These are phyloP conservation scores for Ziziphus jujuba DNA, from an alignment of 306 rosid species.

Conservation along the genomic window DNA sequence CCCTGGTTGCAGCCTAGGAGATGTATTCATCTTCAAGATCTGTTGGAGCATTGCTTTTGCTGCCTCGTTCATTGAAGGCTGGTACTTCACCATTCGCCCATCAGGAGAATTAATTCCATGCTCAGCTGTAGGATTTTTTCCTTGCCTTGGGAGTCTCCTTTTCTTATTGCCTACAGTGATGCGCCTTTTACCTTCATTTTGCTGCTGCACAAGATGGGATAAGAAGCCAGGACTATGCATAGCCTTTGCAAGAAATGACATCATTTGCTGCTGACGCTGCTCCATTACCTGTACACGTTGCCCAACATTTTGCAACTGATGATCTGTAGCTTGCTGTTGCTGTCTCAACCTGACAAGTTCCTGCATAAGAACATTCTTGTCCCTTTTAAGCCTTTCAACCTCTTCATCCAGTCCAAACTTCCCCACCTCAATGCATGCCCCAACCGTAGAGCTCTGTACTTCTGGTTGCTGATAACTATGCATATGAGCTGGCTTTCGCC, in stretches of 20 bases:
- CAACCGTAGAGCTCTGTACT: constrained; percentile 41
- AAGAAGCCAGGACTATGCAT: constrained; percentile 54
- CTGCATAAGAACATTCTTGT: constrained; percentile 70
- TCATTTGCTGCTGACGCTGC: constrained; percentile 67
- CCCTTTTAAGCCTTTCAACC: constrained; percentile 58
- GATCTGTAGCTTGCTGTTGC: constrained; percentile 58
- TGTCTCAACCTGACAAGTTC: constrained; percentile 68
- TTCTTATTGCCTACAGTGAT: constrained; percentile 43
- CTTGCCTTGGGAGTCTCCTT: constrained; percentile 55
- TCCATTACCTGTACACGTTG: constrained; percentile 65
- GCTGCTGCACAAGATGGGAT: constrained; percentile 58
- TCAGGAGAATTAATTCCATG: constrained; percentile 31
- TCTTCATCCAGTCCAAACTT: constrained; percentile 56
- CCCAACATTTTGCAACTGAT: constrained; percentile 55
- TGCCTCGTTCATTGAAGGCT: constrained; percentile 59
- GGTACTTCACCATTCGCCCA: constrained; percentile 55
- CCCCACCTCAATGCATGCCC: constrained; percentile 41
- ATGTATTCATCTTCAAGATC: constrained; percentile 48
- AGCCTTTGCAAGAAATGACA: constrained; percentile 68
- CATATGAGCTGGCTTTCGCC: constrained; percentile 46
- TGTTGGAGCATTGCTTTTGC: constrained; percentile 54
- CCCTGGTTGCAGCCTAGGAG: constrained; percentile 44
- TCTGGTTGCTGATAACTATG: constrained; percentile 37
- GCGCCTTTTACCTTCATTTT: constrained; percentile 48
- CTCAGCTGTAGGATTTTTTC: constrained; percentile 33